Evolutionary conservation across 805 yeast species (phyloP).

Genomic region (Lachancea mirantina): DNA sequence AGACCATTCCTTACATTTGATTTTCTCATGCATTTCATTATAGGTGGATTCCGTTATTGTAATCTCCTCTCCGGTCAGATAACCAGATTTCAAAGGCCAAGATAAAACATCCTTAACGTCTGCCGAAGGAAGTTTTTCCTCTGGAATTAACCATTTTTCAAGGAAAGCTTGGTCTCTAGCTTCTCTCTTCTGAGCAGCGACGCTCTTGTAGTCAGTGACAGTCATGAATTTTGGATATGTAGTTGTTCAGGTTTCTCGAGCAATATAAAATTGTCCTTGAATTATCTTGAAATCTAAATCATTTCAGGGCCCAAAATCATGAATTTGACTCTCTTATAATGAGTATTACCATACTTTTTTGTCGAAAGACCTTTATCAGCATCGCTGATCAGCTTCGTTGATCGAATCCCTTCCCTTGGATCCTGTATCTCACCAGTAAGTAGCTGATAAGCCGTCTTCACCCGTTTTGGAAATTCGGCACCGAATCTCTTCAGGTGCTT

Average conservation of each 20-base stretch:
- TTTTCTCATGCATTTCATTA: slow-evolving; percentile 23
- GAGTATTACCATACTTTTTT: too few species aligned
- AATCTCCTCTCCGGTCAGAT: slow-evolving; percentile 30
- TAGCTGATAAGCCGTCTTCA: too few species aligned
- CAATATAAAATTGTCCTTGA: not conserved
- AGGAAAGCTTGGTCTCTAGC: slow-evolving; percentile 39
- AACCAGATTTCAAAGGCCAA: slow-evolving; percentile 34
- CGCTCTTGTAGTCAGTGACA: slow-evolving; percentile 29
- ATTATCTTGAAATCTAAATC: not conserved
- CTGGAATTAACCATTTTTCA: slow-evolving; percentile 39
- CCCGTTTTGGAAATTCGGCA: too few species aligned
- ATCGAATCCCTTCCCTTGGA: too few species aligned
- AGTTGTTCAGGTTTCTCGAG: not conserved
- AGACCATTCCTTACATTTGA: slow-evolving; percentile 31
- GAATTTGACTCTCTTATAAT: too few species aligned
- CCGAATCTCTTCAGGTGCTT: too few species aligned
- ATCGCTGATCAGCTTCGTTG: too few species aligned
- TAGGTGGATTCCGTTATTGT: slow-evolving; percentile 36
- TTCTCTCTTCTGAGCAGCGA: slow-evolving; percentile 36
- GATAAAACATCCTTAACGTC: slow-evolving; percentile 33
- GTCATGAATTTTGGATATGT: slow-evolving; percentile 4
- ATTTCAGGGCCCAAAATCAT: not conserved
- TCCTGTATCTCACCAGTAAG: too few species aligned
- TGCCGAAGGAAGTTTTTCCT: slow-evolving; percentile 27
- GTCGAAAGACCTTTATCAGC: too few species aligned